Conservation (phyloP, 108 stramenopile genomes). For the Skeletonema grethae region DNA sequence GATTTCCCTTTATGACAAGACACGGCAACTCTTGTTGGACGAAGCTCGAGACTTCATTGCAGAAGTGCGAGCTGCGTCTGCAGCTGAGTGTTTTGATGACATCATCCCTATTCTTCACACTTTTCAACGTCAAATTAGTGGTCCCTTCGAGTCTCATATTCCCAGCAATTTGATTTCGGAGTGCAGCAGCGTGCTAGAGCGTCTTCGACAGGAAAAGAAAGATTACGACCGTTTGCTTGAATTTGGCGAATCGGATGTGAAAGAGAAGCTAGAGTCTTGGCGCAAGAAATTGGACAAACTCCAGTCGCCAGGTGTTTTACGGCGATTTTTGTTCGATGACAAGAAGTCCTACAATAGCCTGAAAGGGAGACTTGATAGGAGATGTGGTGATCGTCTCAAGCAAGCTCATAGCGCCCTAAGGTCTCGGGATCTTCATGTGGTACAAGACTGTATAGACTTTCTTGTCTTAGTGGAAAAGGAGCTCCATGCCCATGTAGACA, state of each 20-base stretch:
- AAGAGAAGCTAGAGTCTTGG: constrained; percentile 35
- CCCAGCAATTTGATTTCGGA: constrained; percentile 19
- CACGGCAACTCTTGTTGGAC: constrained; percentile 12
- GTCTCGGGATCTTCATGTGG: constrained; percentile 23
- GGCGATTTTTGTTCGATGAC: not conserved
- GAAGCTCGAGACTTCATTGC: constrained; percentile 14
- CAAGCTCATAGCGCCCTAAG: constrained; percentile 32
- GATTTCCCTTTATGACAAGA: constrained; percentile 31
- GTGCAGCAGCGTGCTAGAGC: constrained; percentile 16
- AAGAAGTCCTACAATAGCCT: constrained; percentile 36
- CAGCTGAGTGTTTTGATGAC: constrained; percentile 47
- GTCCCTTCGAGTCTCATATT: constrained; percentile 23
- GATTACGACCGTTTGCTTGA: constrained; percentile 25
- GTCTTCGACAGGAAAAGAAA: constrained; percentile 26
- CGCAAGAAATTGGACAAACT: constrained; percentile 23
- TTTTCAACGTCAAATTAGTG: constrained; percentile 28
- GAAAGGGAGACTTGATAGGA: not conserved
- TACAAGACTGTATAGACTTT: constrained; percentile 45
- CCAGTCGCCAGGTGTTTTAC: not conserved
- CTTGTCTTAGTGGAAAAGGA: constrained; percentile 33
- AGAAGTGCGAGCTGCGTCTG: constrained; percentile 14
- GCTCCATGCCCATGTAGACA: constrained; percentile 35
- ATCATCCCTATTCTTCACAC: constrained; percentile 18
- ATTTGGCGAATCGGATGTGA: constrained; percentile 14
- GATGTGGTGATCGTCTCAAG: constrained; percentile 16